A percentile compares a stretch with the other conserved stretches of the same genome.
phyloP scores from a whole-genome alignment of 345 rosid genomes.

The Trapa incisa region DNA sequence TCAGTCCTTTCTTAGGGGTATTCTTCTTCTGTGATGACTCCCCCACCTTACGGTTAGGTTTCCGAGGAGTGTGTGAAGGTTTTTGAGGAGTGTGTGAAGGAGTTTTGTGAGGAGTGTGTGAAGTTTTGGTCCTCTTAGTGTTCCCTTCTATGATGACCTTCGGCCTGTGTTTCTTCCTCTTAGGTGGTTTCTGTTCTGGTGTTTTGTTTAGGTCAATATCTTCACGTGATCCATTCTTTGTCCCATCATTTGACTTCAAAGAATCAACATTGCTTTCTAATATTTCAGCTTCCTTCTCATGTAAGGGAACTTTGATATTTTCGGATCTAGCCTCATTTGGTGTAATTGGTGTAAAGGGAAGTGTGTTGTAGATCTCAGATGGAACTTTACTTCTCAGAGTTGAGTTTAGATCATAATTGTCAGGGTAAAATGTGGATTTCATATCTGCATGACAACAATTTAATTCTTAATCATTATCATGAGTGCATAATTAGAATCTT shows the following conservation, averaged over 20 bases:
- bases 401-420: slow-evolving; percentile 33
- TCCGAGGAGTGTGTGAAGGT: slow-evolving; percentile 24
- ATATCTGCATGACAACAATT: slow-evolving; percentile 32
- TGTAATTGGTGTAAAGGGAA: slow-evolving; percentile 25
- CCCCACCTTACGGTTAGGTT: background rate
- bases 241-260: slow-evolving; percentile 22
- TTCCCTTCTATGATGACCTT: slow-evolving; percentile 60
- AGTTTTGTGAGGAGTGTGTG: slow-evolving; percentile 15
- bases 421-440: slow-evolving; percentile 23
- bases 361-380: slow-evolving; percentile 14
- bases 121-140: slow-evolving; percentile 33
- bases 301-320: slow-evolving; percentile 10
- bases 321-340: slow-evolving; percentile 19
- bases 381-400: slow-evolving; percentile 35
- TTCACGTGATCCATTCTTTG: slow-evolving; percentile 14
- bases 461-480: background rate
- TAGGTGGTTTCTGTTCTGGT: slow-evolving; percentile 53
- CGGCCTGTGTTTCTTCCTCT: slow-evolving; percentile 71
- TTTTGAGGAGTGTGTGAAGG: background rate
- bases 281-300: slow-evolving; percentile 18
- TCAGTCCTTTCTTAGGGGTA: slow-evolving; percentile 23
- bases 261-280: slow-evolving; percentile 32
- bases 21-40: slow-evolving; percentile 26
- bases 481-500: background rate
- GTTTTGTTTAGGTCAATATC: slow-evolving; percentile 57